These are phyloP conservation scores for Backusella psychrophila DNA, from an alignment of 192 early-diverging fungal species.

Conservation along the genomic window DNA sequence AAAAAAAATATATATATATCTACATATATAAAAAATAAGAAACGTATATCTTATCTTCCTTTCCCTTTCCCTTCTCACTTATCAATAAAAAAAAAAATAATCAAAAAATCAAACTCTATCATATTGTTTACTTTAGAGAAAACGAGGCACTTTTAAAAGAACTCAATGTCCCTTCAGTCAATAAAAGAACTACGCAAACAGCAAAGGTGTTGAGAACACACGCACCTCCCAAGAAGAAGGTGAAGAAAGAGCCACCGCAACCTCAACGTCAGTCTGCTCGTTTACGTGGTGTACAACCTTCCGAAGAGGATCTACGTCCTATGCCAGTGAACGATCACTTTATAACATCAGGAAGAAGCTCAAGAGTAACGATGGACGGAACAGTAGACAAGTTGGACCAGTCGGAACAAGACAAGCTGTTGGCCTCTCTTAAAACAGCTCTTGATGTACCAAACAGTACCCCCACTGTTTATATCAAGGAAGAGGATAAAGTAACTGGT, in stretches of 20 bases:
- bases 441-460: slow-evolving; percentile 4
- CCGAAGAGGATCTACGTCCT: neutral
- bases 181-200: neutral
- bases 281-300: slow-evolving; percentile 5
- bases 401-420: slow-evolving; percentile 9
- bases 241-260: slow-evolving; percentile 1
- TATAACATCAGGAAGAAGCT: neutral
- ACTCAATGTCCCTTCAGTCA: slow-evolving; percentile 17
- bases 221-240: slow-evolving; percentile 16
- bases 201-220: neutral
- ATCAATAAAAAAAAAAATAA: neutral
- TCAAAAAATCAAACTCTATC: neutral
- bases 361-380: neutral
- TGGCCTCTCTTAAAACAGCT: slow-evolving; percentile 5
- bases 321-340: neutral
- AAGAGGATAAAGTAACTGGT: neutral
- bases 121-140: neutral
- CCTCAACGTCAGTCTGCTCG: slow-evolving; percentile 19
- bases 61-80: neutral
- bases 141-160: slow-evolving; percentile 24
- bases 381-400: slow-evolving; percentile 7
- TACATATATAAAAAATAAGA: neutral
- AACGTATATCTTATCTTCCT: neutral
- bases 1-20: neutral
- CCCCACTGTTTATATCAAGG: neutral